Conservation (phyloP, 352 stramenopile species). For the Pythium apleroticum region DNA sequence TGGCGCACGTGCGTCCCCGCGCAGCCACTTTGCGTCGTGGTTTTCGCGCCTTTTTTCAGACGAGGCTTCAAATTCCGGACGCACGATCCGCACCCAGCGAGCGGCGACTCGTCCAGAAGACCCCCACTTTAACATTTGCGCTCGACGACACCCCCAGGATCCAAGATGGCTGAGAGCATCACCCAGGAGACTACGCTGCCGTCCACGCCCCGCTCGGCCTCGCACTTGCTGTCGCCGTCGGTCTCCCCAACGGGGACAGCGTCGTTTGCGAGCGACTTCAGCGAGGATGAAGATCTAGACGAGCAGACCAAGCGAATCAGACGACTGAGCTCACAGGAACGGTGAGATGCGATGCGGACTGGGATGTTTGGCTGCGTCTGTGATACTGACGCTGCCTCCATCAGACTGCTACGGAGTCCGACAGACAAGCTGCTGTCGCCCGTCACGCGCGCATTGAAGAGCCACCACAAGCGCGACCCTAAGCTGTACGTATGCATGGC, state of each 20-base stretch:
- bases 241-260: constrained; percentile 9
- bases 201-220: background rate
- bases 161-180: constrained; percentile 15
- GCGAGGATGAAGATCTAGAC: constrained; percentile 16
- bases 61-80: constrained; percentile 25
- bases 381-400: background rate
- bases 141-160: background rate
- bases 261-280: background rate
- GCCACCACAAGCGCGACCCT: constrained; percentile 26
- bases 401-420: constrained; percentile 55
- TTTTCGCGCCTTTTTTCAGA: constrained; percentile 23
- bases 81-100: background rate
- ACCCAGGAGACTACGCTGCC: background rate
- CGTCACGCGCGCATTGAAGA: constrained; percentile 46
- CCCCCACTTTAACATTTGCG: constrained; percentile 13
- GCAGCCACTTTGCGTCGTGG: background rate
- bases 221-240: background rate
- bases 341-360: constrained; percentile 5
- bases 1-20: constrained; percentile 12
- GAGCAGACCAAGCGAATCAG: constrained; percentile 9
- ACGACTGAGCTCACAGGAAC: constrained; percentile 9
- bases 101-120: background rate
- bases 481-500: constrained; percentile 20
- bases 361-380: too few species aligned
- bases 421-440: constrained; percentile 72